These are phyloP conservation scores for Yamadazyma kitorensis DNA, from an alignment of 805 yeast species.

Conservation along the genomic window DNA sequence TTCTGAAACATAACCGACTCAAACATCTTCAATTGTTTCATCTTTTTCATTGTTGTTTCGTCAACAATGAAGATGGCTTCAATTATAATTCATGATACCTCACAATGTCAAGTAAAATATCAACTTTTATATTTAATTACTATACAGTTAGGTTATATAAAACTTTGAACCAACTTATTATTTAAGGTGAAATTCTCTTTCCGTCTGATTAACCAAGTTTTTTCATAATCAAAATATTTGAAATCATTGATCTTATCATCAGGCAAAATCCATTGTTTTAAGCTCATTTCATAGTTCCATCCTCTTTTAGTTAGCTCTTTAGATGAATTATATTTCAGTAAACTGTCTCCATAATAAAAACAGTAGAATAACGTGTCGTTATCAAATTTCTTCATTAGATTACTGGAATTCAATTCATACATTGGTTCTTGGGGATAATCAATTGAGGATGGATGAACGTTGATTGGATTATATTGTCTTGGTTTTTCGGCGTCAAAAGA, in stretches of 20 bases:
- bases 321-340: constrained; percentile 58
- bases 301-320: constrained; percentile 74
- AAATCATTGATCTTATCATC: constrained; percentile 56
- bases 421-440: constrained; percentile 87
- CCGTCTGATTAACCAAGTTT: constrained; percentile 49
- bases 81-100: too few relatives aligned
- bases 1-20: too few relatives aligned
- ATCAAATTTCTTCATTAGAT: constrained; percentile 68
- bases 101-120: too few relatives aligned
- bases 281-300: constrained; percentile 74
- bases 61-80: too few relatives aligned
- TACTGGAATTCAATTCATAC: constrained; percentile 60
- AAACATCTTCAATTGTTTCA: too few relatives aligned
- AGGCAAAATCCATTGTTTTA: constrained; percentile 78
- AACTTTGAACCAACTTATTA: constrained; percentile 28
- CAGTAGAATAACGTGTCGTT: constrained; percentile 87
- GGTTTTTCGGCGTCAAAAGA: constrained; percentile 88
- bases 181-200: constrained; percentile 39
- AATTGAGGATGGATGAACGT: constrained; percentile 85
- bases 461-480: constrained; percentile 67
- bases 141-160: too few relatives aligned
- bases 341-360: constrained; percentile 69
- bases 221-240: constrained; percentile 83
- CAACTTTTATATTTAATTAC: too few relatives aligned
- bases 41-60: too few relatives aligned